phyloP scores from a whole-genome alignment of 1,284 basidiomycete species.

The Salmacisia buchloeana region DNA sequence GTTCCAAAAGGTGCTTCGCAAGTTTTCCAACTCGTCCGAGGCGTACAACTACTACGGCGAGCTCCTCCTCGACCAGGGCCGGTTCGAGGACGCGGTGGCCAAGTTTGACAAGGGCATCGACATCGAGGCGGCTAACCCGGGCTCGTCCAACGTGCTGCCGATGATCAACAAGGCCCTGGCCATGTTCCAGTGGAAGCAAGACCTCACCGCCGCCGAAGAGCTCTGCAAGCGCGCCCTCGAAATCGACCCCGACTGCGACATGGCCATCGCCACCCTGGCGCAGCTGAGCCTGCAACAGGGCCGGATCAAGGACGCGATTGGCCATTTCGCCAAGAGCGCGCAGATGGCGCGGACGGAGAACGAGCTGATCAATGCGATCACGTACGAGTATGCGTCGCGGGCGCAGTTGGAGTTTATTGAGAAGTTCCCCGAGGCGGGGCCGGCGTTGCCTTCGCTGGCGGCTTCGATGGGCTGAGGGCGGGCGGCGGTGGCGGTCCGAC shows the following conservation, averaged over 20 bases:
- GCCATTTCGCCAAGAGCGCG: conserved; percentile 78
- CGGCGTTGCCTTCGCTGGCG: conserved; percentile 52
- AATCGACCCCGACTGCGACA: conserved; percentile 84
- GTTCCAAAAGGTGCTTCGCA: conserved; percentile 60
- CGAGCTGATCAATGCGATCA: conserved; percentile 81
- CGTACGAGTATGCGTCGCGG: conserved; percentile 74
- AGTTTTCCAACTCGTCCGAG: conserved; percentile 38
- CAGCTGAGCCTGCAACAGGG: conserved; percentile 89
- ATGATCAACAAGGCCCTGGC: conserved; percentile 96
- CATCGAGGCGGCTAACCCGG: conserved; percentile 61
- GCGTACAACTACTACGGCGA: conserved; percentile 69
- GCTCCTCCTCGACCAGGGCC: conserved; percentile 83
- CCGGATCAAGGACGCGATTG: conserved; percentile 77
- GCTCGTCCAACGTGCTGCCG: conserved; percentile 54
- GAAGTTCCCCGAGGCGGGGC: conserved; percentile 73
- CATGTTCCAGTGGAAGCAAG: conserved; percentile 92
- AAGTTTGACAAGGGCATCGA: conserved; percentile 91
- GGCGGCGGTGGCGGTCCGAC: too few species aligned
- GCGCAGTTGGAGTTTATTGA: conserved; percentile 75
- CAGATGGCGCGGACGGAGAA: conserved; percentile 84
- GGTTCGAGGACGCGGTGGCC: conserved; percentile 84
- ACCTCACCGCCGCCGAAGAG: conserved; percentile 71
- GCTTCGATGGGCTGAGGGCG: not conserved
- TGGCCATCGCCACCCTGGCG: conserved; percentile 89
- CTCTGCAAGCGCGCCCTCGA: conserved; percentile 81